Percentiles rank a stretch among this genome's conserved stretches.
These are phyloP conservation scores for Euphorbia lathyris DNA, from an alignment of 345 rosid species.

Conservation along the genomic window DNA sequence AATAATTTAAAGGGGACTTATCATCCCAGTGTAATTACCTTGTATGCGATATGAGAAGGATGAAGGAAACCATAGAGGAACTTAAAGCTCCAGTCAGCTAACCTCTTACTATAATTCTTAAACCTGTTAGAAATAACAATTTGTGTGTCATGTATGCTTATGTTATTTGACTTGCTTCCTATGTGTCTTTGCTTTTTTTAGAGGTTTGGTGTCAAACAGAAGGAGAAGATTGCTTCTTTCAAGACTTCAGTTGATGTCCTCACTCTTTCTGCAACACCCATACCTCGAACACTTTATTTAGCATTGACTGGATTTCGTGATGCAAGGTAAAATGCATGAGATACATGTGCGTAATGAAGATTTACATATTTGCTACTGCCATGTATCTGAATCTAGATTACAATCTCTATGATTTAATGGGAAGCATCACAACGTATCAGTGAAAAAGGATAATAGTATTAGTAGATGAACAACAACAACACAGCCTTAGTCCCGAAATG, in stretches of 20 bases:
- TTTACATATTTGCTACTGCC: conserved; percentile 10
- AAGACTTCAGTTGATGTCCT: conserved; percentile 95
- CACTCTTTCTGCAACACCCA: conserved; percentile 95
- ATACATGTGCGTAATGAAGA: neutral
- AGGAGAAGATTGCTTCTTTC: conserved; percentile 93
- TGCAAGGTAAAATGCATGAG: conserved; percentile 64
- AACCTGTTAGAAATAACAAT: conserved; percentile 6
- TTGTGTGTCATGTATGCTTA: conserved; percentile 12
- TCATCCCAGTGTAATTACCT: neutral
- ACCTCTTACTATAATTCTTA: neutral
- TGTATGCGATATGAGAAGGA: neutral
- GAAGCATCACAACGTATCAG: no score
- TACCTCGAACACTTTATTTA: conserved; percentile 92
- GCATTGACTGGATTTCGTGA: conserved; percentile 97
- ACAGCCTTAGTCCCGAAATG: no score
- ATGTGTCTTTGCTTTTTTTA: conserved; percentile 34
- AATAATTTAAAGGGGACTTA: neutral
- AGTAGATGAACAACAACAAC: no score
- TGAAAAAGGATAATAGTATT: no score
- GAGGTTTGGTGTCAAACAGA: conserved; percentile 98
- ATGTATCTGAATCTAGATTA: neutral
- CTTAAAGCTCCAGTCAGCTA: neutral
- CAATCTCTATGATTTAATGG: no score
- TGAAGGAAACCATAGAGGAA: neutral
- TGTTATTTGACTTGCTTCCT: conserved; percentile 13